Conservation (phyloP, 371 early-diverging fungal genomes). For the Actinomortierella ambigua region DNA sequence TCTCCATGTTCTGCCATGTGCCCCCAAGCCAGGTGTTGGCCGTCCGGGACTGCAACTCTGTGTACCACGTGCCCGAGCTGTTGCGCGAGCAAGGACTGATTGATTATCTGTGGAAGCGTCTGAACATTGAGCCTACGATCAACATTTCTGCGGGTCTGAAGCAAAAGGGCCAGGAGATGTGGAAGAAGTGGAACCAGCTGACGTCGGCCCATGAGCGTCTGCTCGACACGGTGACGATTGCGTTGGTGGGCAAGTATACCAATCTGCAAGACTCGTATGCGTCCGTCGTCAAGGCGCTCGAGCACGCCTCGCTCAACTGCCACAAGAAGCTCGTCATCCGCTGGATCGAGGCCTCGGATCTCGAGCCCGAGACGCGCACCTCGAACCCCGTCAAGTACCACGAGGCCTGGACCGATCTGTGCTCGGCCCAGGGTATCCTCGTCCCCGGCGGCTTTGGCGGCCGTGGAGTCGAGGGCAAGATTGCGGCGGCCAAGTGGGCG, state of each 20-base stretch:
- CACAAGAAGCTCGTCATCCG: slow-evolving; percentile 82
- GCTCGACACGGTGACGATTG: slow-evolving; percentile 89
- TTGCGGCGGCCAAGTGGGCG: slow-evolving; percentile 97
- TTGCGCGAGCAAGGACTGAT: slow-evolving; percentile 87
- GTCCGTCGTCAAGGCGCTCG: slow-evolving; percentile 95
- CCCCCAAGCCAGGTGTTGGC: slow-evolving; percentile 87
- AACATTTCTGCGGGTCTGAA: slow-evolving; percentile 55
- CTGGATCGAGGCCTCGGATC: slow-evolving; percentile 96
- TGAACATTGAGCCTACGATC: slow-evolving; percentile 70
- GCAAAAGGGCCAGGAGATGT: slow-evolving; percentile 66
- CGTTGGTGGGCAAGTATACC: slow-evolving; percentile 97
- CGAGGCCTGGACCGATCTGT: slow-evolving; percentile 91
- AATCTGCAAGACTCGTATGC: slow-evolving; percentile 95
- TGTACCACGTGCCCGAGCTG: slow-evolving; percentile 96
- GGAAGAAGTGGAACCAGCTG: slow-evolving; percentile 86
- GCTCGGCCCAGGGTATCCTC: slow-evolving; percentile 94
- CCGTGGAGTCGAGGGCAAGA: slow-evolving; percentile 98
- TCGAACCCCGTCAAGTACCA: slow-evolving; percentile 89
- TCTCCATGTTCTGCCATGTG: slow-evolving; percentile 99
- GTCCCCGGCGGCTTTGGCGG: slow-evolving; percentile 99
- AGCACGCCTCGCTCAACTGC: slow-evolving; percentile 89
- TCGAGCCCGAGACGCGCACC: slow-evolving; percentile 77
- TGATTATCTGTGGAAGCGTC: slow-evolving; percentile 79
- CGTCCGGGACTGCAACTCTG: slow-evolving; percentile 94
- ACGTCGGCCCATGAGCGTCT: slow-evolving; percentile 78